Conservation (phyloP, 2,329 filamentous ascomycete genomes). For the Karstenula rhodostoma region DNA sequence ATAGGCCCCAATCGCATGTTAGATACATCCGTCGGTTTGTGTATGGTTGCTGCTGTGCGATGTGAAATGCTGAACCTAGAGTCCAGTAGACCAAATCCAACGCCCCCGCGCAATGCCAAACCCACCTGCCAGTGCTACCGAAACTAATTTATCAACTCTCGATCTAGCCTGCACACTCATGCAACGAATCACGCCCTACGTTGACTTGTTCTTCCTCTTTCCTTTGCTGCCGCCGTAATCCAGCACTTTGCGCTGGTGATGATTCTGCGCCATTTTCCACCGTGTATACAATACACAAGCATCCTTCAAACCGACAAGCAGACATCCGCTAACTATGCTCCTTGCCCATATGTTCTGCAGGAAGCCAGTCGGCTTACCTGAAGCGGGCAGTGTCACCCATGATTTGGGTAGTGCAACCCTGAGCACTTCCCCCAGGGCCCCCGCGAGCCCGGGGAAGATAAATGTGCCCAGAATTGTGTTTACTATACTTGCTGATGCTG, state of each 20-base stretch:
- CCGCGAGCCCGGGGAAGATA: slow-evolving; percentile 82
- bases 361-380: slow-evolving; percentile 65
- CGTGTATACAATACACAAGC: slow-evolving; percentile 66
- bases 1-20: too few species aligned
- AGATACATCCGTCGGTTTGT: too few species aligned
- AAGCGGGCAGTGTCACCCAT: slow-evolving; percentile 64
- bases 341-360: slow-evolving; percentile 88
- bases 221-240: slow-evolving; percentile 47
- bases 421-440: slow-evolving; percentile 78
- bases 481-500: slow-evolving; percentile 64
- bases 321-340: slow-evolving; percentile 84
- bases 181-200: not conserved
- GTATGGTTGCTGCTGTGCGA: not conserved
- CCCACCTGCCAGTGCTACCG: not conserved
- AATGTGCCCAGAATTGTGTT: slow-evolving; percentile 73
- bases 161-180: not conserved
- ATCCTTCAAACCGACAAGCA: slow-evolving; percentile 86
- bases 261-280: slow-evolving; percentile 60
- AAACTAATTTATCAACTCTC: not conserved
- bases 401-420: slow-evolving; percentile 71
- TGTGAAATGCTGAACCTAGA: not conserved
- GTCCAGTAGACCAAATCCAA: not conserved
- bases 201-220: slow-evolving; percentile 23
- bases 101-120: slow-evolving; percentile 8
- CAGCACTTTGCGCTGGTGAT: slow-evolving; percentile 55